phyloP scores from a whole-genome alignment of 305 asterid species.

The Solanum hybrid region DNA sequence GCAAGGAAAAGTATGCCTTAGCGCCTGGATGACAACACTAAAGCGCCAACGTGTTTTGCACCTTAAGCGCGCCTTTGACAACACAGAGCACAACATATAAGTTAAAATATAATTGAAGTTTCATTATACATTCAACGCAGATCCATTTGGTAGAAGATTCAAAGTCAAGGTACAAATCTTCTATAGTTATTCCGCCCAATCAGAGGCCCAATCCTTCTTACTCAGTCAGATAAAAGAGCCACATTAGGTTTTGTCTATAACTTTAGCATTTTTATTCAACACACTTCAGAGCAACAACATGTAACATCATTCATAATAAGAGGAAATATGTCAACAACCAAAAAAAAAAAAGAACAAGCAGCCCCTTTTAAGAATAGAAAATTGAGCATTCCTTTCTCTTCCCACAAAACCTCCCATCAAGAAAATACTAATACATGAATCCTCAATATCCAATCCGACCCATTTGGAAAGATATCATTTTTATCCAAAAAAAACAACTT shows the following conservation, averaged over 20 bases:
- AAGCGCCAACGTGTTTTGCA: neutral
- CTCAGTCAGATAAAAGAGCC: neutral
- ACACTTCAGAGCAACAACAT: neutral
- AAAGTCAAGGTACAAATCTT: neutral
- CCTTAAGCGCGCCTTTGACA: neutral
- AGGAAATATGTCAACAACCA: neutral
- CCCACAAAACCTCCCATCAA: neutral
- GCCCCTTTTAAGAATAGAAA: neutral
- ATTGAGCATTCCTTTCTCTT: neutral
- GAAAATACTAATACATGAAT: neutral
- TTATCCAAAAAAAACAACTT: conserved; percentile 10
- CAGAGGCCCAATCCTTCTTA: neutral
- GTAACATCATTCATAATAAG: neutral
- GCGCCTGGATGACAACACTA: neutral
- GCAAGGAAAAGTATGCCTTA: neutral
- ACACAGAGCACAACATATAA: neutral
- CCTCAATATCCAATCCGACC: neutral
- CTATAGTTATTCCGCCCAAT: neutral
- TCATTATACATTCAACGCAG: neutral
- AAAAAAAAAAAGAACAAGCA: neutral
- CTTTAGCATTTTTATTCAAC: neutral
- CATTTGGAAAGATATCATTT: neutral
- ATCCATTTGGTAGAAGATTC: neutral
- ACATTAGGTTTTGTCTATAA: neutral
- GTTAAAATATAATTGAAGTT: neutral